phyloP scores from a whole-genome alignment of 2,329 filamentous ascomycete genomes.

The Hypoxylon sp. region DNA sequence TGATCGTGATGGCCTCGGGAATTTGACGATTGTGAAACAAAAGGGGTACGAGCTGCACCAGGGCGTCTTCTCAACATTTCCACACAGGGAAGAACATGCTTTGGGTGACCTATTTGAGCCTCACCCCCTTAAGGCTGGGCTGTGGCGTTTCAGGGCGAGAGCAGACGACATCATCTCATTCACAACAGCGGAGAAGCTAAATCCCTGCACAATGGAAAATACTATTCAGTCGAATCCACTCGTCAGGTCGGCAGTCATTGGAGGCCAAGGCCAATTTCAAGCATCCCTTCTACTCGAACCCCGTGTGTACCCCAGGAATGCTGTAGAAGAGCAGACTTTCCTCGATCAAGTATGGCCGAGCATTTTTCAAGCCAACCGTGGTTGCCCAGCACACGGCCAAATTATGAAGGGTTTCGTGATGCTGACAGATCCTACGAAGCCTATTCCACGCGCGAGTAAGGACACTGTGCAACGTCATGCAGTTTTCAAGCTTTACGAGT shows the following conservation, averaged over 20 bases:
- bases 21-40: too few relatives aligned
- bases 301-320: conserved; percentile 35
- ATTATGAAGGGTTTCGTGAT: conserved; percentile 53
- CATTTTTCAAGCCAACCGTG: conserved; percentile 54
- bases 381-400: conserved; percentile 55
- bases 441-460: conserved; percentile 56
- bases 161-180: conserved; percentile 55
- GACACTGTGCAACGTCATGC: conserved; percentile 54
- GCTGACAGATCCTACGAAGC: conserved; percentile 52
- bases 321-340: conserved; percentile 41
- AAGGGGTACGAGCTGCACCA: too few relatives aligned
- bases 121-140: conserved; percentile 45
- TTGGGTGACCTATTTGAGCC: conserved; percentile 37
- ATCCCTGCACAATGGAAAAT: conserved; percentile 55
- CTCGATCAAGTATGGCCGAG: conserved; percentile 56
- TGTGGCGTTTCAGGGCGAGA: too few relatives aligned
- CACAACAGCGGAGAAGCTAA: conserved; percentile 61
- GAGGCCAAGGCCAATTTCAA: conserved; percentile 57
- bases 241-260: conserved; percentile 55
- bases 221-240: conserved; percentile 51
- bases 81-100: conserved; percentile 24
- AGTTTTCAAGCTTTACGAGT: conserved; percentile 53
- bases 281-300: conserved; percentile 60
- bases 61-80: conserved; percentile 30
- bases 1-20: too few relatives aligned